Percentiles rank a stretch among this genome's conserved stretches.
Evolutionary conservation across 495 filamentous ascomycete species (phyloP).

Genomic region (Aspergillus heteromorphus): DNA sequence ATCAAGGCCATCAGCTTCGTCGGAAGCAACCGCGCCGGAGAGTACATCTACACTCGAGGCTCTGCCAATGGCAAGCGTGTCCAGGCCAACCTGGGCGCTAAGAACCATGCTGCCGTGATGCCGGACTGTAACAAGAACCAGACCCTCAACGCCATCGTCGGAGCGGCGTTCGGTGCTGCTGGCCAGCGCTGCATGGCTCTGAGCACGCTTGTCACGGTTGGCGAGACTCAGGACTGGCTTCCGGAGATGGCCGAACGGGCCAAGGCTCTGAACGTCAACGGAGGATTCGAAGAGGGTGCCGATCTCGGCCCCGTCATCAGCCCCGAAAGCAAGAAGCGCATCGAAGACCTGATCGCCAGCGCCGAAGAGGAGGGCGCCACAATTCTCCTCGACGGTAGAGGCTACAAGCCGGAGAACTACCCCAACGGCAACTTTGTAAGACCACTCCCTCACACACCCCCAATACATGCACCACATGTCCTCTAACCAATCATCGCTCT

Average conservation of each 20-base stretch:
- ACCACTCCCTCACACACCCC: constrained; percentile 5
- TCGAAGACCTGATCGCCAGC: constrained; percentile 80
- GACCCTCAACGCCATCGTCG: constrained; percentile 86
- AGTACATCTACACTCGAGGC: constrained; percentile 90
- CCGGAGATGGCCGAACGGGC: constrained; percentile 86
- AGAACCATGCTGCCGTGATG: constrained; percentile 95
- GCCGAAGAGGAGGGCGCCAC: constrained; percentile 92
- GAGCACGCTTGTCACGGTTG: constrained; percentile 89
- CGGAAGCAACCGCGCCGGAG: constrained; percentile 90
- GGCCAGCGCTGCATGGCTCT: constrained; percentile 98
- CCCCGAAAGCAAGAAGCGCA: constrained; percentile 84
- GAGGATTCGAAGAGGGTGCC: constrained; percentile 89
- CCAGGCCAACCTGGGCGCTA: constrained; percentile 97
- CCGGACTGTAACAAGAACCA: constrained; percentile 99
- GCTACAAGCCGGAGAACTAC: constrained; percentile 84
- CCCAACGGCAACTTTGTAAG: constrained; percentile 92
- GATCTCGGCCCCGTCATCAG: constrained; percentile 96
- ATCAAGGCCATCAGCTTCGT: constrained; percentile 99
- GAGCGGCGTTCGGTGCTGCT: constrained; percentile 93
- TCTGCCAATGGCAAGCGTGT: constrained; percentile 90
- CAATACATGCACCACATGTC: neutral
- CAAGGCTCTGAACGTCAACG: constrained; percentile 83
- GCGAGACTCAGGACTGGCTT: constrained; percentile 90
- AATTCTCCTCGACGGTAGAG: constrained; percentile 89
- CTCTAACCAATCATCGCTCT: neutral